Conservation (phyloP, 495 filamentous ascomycete genomes). For the Neurospora intermedia region DNA sequence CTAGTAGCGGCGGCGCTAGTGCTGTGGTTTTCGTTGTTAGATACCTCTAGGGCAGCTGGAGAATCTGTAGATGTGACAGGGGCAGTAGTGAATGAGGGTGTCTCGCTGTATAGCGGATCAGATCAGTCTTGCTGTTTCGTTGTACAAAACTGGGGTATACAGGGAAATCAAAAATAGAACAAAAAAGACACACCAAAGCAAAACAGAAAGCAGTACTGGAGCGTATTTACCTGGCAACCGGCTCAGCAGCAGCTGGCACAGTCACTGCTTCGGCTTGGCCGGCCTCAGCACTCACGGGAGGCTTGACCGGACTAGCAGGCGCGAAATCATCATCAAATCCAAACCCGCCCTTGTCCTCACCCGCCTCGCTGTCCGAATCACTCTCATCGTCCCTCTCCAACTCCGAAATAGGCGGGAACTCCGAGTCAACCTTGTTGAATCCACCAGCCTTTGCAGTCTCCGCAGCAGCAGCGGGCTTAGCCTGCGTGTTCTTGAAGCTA, state of each 20-base stretch:
- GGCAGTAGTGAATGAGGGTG: neutral
- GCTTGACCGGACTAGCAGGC: conserved; percentile 48
- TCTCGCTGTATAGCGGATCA: conserved; percentile 14
- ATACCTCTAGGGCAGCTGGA: conserved; percentile 9
- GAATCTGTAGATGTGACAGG: conserved; percentile 1
- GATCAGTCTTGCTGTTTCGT: neutral
- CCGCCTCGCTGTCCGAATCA: conserved; percentile 66
- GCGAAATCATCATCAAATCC: conserved; percentile 93
- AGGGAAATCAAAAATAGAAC: neutral
- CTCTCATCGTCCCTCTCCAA: conserved; percentile 56
- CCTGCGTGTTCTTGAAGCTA: conserved; percentile 38
- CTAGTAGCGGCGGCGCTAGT: conserved; percentile 1
- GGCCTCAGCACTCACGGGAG: conserved; percentile 13
- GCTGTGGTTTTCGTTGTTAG: conserved; percentile 7
- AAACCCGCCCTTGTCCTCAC: conserved; percentile 81
- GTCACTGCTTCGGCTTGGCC: conserved; percentile 4
- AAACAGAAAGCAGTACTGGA: neutral
- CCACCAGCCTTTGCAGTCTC: conserved; percentile 24
- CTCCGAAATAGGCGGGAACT: conserved; percentile 92
- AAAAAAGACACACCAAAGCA: neutral
- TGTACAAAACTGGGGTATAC: neutral
- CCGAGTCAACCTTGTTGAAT: conserved; percentile 43
- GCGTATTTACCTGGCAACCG: conserved; percentile 15
- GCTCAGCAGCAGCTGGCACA: conserved; percentile 7
- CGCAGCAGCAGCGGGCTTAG: conserved; percentile 6